Evolutionary conservation across 495 filamentous ascomycete genomes (phyloP).

Genomic region (Pseudotulostoma volvatum): DNA sequence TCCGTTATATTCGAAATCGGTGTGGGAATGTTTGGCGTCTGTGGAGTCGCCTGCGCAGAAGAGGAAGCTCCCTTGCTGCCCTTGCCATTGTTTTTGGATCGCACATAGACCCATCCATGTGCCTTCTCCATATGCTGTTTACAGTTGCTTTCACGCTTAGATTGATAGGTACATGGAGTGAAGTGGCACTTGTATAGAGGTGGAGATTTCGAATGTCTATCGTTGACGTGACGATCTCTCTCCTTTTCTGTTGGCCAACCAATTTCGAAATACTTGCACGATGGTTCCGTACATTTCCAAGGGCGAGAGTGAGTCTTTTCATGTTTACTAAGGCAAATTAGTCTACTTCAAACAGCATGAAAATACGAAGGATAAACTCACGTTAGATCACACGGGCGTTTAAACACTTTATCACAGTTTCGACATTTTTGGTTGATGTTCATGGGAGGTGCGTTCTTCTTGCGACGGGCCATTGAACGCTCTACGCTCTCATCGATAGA

Average conservation of each 20-base stretch:
- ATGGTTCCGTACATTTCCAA: constrained; percentile 69
- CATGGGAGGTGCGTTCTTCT: constrained; percentile 59
- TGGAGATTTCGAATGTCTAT: constrained; percentile 75
- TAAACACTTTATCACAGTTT: constrained; percentile 81
- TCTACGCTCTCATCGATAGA: constrained; percentile 51
- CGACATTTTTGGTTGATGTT: constrained; percentile 59
- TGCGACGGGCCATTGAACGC: constrained; percentile 79
- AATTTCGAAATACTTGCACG: constrained; percentile 71
- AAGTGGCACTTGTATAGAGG: constrained; percentile 68
- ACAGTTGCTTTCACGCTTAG: constrained; percentile 93
- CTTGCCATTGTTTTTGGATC: constrained; percentile 78
- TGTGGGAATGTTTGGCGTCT: constrained; percentile 35
- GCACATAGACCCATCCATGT: constrained; percentile 75
- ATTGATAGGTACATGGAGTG: constrained; percentile 76
- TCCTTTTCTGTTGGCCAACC: constrained; percentile 98
- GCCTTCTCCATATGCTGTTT: constrained; percentile 99
- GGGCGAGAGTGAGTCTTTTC: constrained; percentile 93
- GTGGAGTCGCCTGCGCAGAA: constrained; percentile 23
- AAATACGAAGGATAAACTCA: constrained; percentile 7
- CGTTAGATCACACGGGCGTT: constrained; percentile 77
- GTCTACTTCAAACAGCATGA: constrained; percentile 4
- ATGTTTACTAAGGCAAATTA: constrained; percentile 46
- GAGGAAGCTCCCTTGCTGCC: constrained; percentile 20
- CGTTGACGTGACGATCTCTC: constrained; percentile 83
- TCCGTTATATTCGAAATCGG: constrained; percentile 31